phyloP scores from a whole-genome alignment of 805 yeast species.

The Blastobotrys parvus region DNA sequence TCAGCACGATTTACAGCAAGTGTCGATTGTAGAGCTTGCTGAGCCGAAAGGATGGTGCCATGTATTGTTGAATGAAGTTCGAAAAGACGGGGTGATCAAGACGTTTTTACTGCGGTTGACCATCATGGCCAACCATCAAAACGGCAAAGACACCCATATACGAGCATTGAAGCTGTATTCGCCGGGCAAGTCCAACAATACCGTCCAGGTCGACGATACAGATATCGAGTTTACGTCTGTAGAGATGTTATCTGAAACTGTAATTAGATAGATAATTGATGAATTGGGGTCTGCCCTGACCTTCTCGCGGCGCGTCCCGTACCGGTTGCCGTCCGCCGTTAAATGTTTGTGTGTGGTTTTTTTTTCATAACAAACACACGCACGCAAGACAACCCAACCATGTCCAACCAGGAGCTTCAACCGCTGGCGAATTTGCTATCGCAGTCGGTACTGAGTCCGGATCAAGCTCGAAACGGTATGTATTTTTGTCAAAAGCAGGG shows the following conservation, averaged over 20 bases:
- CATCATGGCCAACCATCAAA: constrained; percentile 77
- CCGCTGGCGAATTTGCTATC: constrained; percentile 1
- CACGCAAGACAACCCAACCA: no score
- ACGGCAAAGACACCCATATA: constrained; percentile 91
- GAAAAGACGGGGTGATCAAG: constrained; percentile 50
- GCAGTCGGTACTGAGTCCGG: neutral
- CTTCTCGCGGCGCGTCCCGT: no score
- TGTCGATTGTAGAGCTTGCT: constrained; percentile 46
- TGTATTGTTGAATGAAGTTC: constrained; percentile 43
- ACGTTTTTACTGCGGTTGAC: constrained; percentile 56
- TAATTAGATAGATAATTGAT: neutral
- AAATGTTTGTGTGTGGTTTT: no score
- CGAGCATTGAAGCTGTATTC: constrained; percentile 61
- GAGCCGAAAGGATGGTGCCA: constrained; percentile 78
- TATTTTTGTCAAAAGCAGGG: neutral
- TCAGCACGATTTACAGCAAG: constrained; percentile 66
- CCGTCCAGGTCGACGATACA: constrained; percentile 18
- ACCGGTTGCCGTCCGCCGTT: no score
- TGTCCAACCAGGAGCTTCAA: no score
- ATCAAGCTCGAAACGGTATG: neutral
- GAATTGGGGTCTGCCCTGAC: no score
- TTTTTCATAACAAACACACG: no score
- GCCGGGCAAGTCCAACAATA: constrained; percentile 26
- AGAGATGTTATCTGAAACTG: constrained; percentile 22
- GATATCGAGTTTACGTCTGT: constrained; percentile 22